Evolutionary conservation across 1,139 yeast genomes (phyloP).

Genomic region (Komagataea norvegica): DNA sequence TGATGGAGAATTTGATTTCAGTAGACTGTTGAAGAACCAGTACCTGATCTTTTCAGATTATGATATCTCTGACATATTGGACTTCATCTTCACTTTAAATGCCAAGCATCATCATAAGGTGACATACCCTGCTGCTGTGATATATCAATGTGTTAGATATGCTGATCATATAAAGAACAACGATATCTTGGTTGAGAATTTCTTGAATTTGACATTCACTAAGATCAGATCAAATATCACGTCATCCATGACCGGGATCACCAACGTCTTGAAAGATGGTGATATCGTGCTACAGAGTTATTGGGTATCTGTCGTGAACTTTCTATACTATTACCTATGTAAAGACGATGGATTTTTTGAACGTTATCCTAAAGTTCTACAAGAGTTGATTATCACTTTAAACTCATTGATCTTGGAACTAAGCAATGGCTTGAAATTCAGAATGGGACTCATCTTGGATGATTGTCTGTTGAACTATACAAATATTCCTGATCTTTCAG

Average conservation of each 20-base stretch:
- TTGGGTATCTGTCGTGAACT: constrained; percentile 68
- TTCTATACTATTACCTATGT: constrained; percentile 57
- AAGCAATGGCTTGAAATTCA: constrained; percentile 58
- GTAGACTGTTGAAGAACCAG: constrained; percentile 30
- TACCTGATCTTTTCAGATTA: constrained; percentile 57
- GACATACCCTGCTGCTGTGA: constrained; percentile 60
- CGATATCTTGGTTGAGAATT: constrained; percentile 48
- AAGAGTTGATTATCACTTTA: constrained; percentile 52
- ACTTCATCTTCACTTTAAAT: constrained; percentile 47
- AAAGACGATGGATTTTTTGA: constrained; percentile 51
- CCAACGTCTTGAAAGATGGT: constrained; percentile 46
- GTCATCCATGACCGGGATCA: constrained; percentile 47
- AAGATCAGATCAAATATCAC: constrained; percentile 53
- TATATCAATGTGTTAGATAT: constrained; percentile 63
- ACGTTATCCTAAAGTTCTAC: constrained; percentile 52
- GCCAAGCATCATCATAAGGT: constrained; percentile 47
- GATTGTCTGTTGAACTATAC: constrained; percentile 61
- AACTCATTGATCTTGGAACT: constrained; percentile 62
- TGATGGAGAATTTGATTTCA: constrained; percentile 30
- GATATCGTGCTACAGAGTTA: constrained; percentile 69
- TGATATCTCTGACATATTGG: constrained; percentile 58
- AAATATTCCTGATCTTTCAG: constrained; percentile 54
- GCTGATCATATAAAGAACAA: constrained; percentile 54
- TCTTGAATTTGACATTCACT: constrained; percentile 57
- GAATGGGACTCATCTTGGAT: constrained; percentile 53